These are phyloP conservation scores for Afroboletus lepidellus DNA, from an alignment of 1,284 basidiomycete species.

Conservation along the genomic window DNA sequence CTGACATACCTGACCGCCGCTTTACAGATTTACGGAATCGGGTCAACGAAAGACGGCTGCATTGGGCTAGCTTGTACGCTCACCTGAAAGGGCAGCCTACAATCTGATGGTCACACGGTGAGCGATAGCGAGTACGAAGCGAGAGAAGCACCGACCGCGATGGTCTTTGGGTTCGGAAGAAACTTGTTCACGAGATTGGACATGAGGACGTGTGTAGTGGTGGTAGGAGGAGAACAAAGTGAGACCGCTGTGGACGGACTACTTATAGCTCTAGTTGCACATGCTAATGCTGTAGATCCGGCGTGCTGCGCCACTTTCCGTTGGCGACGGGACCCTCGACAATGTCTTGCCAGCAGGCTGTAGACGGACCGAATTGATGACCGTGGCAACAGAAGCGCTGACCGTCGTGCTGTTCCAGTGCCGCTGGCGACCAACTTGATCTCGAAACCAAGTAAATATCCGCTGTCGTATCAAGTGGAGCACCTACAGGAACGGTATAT, in stretches of 20 bases:
- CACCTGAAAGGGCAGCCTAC: conserved; percentile 77
- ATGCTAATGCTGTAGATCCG: neutral
- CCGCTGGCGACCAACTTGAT: neutral
- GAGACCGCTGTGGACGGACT: neutral
- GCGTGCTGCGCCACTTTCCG: neutral
- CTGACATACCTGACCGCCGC: conserved; percentile 54
- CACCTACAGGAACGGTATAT: neutral
- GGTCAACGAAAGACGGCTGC: neutral
- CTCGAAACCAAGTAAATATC: neutral
- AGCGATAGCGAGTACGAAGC: neutral
- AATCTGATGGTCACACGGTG: conserved; percentile 46
- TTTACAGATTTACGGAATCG: conserved; percentile 32
- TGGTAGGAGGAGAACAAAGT: neutral
- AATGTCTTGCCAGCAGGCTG: neutral
- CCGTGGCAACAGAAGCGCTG: neutral
- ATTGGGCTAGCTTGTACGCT: conserved; percentile 12
- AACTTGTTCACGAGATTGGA: conserved; percentile 44
- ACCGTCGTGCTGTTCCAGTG: neutral
- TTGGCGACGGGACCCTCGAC: neutral
- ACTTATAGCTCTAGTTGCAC: conserved; percentile 5
- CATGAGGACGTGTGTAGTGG: conserved; percentile 8
- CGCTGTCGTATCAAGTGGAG: neutral
- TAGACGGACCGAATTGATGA: neutral
- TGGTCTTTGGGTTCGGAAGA: conserved; percentile 64
- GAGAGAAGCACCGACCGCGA: conserved; percentile 32